These are phyloP conservation scores for Carex parvula DNA, from an alignment of 176 grass and related monocot species.

Conservation along the genomic window DNA sequence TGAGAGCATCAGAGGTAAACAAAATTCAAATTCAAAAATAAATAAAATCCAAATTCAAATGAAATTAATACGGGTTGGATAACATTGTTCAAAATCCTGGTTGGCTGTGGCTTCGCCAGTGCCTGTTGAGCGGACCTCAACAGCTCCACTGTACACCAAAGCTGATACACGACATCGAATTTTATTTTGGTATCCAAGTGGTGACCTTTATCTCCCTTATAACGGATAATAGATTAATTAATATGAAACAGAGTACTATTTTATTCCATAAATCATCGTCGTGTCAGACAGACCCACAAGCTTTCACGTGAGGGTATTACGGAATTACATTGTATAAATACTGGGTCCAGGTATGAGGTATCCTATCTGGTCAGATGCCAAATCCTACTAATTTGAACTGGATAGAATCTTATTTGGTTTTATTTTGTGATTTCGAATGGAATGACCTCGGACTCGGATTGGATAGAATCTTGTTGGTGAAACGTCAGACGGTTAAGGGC, in stretches of 20 bases:
- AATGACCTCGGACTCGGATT: not conserved
- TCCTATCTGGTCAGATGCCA: not conserved
- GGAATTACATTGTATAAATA: not conserved
- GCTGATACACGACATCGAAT: too few relatives aligned
- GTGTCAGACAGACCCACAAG: slow-evolving; percentile 13
- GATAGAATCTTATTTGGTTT: not conserved
- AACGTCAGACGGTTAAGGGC: not conserved
- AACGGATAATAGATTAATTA: not conserved
- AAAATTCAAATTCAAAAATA: too few relatives aligned
- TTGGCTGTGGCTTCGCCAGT: too few relatives aligned
- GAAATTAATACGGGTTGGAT: too few relatives aligned
- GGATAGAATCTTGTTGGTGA: not conserved
- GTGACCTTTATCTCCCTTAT: not conserved
- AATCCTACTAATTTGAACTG: not conserved
- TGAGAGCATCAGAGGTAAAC: too few relatives aligned
- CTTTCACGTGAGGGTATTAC: slow-evolving; percentile 4
- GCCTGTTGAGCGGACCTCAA: too few relatives aligned
- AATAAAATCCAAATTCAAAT: too few relatives aligned
- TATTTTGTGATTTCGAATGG: not conserved
- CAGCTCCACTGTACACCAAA: too few relatives aligned
- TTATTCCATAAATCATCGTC: not conserved
- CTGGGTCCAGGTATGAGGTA: not conserved
- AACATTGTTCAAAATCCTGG: too few relatives aligned
- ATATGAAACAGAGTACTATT: not conserved
- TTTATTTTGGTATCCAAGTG: not conserved